Evolutionary conservation across 129 eudicot species (phyloP), one percentile per base, ranked within the genome.

Genomic region (Ambrosia trifida): DNA sequence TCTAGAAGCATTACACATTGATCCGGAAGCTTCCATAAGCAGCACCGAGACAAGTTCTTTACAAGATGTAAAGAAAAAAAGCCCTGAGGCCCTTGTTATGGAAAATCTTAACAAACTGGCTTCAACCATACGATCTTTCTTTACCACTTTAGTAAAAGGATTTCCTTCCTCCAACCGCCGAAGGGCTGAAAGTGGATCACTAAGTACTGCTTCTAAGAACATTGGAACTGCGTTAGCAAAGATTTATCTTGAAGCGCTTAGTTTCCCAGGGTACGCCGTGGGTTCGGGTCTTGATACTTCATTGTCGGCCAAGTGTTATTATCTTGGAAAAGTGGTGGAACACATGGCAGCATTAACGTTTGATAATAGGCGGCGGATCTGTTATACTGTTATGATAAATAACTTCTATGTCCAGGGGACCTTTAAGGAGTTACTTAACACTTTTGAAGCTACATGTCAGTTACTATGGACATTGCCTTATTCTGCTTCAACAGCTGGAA

Each of bases 361-460:
- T 72, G 99, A 94, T 75, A 79, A 74, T 59, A 87, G 97, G 76
- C 87, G 97, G 14, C 93, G 96, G 11, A 81, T 85, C 63, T 89
- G 95, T 76, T 79, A 83, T 77, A 78, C 97, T 52, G 80, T 80
- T 33, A 89, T 94, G 96, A 67, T 94, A 49, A 94, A 94, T 74
- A 87, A 89, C 79, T 90, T 94, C 32, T 94, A 94, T 82, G 99
- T 87, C 52, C 88, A 91, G 71, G 99, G 99, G 68, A 86, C 99
- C 32, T 94, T 94, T 45, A 94, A 87, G 77, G 97, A 94, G 80
- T 82, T 94, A 35, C 91, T 94, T 35, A 94, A 91, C 56, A 94
- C 99, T 65, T 94, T 94, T 84, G 99, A 89, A 80, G 99, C 98
- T 60, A 89, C 98, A 19, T 89, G 98, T 81, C 96, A 92, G 76